Percentiles rank a stretch among this genome's conserved stretches.
These are phyloP conservation scores for Trypethelium eluteriae DNA, from an alignment of 495 filamentous ascomycete genomes.

Conservation along the genomic window DNA sequence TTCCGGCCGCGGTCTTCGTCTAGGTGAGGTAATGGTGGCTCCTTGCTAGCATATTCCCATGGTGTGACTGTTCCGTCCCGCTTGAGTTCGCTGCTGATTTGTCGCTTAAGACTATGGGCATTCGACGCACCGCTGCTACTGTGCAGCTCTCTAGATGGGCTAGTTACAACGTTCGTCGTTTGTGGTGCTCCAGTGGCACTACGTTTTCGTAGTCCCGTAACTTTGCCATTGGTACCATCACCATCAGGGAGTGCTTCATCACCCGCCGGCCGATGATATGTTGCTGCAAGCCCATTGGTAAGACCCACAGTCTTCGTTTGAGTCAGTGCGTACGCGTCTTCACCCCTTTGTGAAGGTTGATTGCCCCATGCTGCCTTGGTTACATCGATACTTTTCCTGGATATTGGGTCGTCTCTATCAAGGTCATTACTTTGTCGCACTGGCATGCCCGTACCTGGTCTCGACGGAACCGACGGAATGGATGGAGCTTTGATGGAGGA, in stretches of 20 bases:
- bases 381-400: neutral
- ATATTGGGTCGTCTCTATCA: neutral
- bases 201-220: slow-evolving; percentile 2
- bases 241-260: neutral
- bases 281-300: neutral
- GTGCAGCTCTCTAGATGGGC: neutral
- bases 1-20: neutral
- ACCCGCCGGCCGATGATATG: neutral
- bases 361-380: neutral
- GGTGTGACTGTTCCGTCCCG: neutral
- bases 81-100: neutral
- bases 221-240: neutral
- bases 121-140: neutral
- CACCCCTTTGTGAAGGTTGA: neutral
- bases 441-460: neutral
- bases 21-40: neutral
- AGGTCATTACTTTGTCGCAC: neutral
- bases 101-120: neutral
- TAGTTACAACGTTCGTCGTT: neutral
- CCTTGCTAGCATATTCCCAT: neutral
- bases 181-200: neutral
- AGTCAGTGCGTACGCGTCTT: neutral
- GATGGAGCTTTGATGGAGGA: slow-evolving; percentile 6
- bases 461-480: neutral
- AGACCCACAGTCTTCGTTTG: neutral